Conservation (phyloP, 2,329 filamentous ascomycete species). For the Aspergillus fumigatiaffinis region DNA sequence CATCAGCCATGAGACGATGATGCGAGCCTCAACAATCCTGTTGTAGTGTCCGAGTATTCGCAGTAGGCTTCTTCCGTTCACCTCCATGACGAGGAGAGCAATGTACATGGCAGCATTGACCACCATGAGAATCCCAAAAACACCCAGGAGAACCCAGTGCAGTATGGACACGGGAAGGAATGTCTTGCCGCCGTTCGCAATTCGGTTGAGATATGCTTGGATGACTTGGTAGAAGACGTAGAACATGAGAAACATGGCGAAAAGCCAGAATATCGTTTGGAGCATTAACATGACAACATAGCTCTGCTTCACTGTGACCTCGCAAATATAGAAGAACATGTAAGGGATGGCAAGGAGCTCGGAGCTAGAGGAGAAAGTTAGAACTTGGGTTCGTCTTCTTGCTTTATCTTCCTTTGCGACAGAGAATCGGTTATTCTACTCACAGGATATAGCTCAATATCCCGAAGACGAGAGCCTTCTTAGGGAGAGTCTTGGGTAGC, state of each 20-base stretch:
- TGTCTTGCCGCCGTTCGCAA: conserved; percentile 13
- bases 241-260: conserved; percentile 11
- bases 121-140: conserved; percentile 10
- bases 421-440: neutral
- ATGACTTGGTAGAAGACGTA: conserved; percentile 20
- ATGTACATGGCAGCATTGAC: conserved; percentile 15
- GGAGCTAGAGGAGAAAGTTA: conserved; percentile 4
- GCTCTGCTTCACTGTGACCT: conserved; percentile 14
- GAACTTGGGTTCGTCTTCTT: neutral
- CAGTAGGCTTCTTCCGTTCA: neutral
- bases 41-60: neutral
- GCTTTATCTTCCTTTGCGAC: neutral
- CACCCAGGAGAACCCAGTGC: conserved; percentile 15
- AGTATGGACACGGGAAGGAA: conserved; percentile 7
- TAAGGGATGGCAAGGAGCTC: conserved; percentile 7
- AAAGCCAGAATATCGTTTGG: conserved; percentile 13
- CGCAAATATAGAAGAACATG: conserved; percentile 13
- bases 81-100: neutral
- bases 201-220: conserved; percentile 14
- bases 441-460: conserved; percentile 13
- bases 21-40: conserved; percentile 8
- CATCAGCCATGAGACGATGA: conserved; percentile 15
- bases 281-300: conserved; percentile 20
- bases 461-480: conserved; percentile 9
- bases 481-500: conserved; percentile 3